Evolutionary conservation across 2,329 filamentous ascomycete species (phyloP), one percentile per base, ranked within the genome.

Genomic region (Ascochyta koolunga): DNA sequence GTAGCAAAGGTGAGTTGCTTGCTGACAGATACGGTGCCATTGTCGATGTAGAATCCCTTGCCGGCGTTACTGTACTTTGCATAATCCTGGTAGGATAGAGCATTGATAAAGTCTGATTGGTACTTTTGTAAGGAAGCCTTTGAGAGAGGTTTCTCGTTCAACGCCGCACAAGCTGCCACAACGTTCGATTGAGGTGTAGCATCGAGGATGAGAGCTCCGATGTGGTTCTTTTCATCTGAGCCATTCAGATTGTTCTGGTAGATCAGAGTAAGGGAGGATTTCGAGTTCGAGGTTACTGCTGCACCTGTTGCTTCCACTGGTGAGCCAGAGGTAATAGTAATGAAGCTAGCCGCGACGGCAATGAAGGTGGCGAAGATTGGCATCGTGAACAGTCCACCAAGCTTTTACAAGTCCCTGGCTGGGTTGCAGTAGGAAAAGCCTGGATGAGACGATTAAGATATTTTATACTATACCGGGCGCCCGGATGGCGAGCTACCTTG

Each of bases 241-340:
- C 70, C 74, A 61, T 84, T 84, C 21, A 83, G 70, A 35, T 83
- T 83, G 67, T 83, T 84, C 61, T 83, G 81, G 54, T 80, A 83
- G 8, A 83, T 64, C 6, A 83, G 69, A 0, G 80, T 82, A 47
- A 83, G 62, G 1, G 80, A 82, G 1, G 76, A 79, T 21, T 75
- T 61, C 2, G 64, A 64, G 32, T 72, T 73, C 2, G 67, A 65
- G 2, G 59, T 56, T 35, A 41, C 32, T 3, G 56, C 43, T 1
- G 56, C 31, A 40, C 50, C 58, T 52, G 57, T 60, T 31, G 54
- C 27, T 27, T 64, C 62, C 5, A 66, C 43, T 10, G 68, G 65
- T 16, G 59, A 62, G 60, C 60, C 18, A 54, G 45, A 24, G 10
- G 64, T 54, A 9, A 67, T 35, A n/a, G 60, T 48, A 19, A 54